Evolutionary conservation across 2,329 filamentous ascomycete genomes (phyloP), one percentile per base, ranked within the genome.

Genomic region (Lanzia echinophila): DNA sequence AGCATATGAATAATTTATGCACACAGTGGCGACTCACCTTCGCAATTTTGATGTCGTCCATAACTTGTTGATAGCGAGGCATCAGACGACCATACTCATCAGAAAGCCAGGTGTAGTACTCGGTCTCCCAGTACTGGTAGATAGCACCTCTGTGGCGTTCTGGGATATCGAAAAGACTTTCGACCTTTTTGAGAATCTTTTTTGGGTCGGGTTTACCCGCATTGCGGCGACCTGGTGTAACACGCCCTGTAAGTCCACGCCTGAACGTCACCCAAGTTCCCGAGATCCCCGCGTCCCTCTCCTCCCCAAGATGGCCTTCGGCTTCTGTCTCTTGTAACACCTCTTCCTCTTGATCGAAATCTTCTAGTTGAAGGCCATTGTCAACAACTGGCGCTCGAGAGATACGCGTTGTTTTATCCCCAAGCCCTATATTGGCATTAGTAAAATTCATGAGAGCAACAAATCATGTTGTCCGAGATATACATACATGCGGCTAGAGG

Each of bases 41-140:
- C 6, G 58, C 48, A 3, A 66, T 50, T 7, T 53, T 54, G n/a
- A 59, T 49, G 1, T 53, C 41, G 6, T 63, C 51, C 11, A 63
- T 47, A 10, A 48, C 41, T 22, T 43, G 38, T 36, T 64, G 50
- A 31, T 68, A 68, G 5, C 60, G 47, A 7, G 22, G 32, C 8
- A 67, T 22, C 28, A 47, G 39, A 12, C 22, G 34, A 28, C 52
- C 52, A 11, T 68, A 52, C 8, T 59, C 56, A 20, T 32, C 32
- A 20, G 58, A 49, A 7, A 64, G 54, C n/a, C 53, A 53, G 2
- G 34, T 54, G 41, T 65, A 58, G 12, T 68, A 46, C 20, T 60
- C 46, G 12, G 57, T 56, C 46, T 67, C 62, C 45, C 63, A 63
- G 24, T 63, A 65, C 31, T 63, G 60, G 57, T 69, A 69, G n/a